Conservation (phyloP, 768 basidiomycete species). For the Amanita pseudoporphyria region DNA sequence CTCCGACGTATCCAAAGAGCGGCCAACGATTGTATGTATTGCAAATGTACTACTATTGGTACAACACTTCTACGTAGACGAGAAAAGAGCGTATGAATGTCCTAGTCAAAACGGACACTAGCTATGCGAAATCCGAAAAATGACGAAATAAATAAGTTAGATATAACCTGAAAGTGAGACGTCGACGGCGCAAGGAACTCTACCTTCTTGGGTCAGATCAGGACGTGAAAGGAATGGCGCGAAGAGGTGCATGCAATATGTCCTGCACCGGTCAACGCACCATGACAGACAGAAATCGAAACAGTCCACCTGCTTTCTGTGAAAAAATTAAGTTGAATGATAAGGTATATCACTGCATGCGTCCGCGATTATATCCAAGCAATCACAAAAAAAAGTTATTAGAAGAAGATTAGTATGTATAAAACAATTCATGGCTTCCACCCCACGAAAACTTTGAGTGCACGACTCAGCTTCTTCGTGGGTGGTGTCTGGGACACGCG, state of each 20-base stretch:
- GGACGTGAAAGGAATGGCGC: constrained; percentile 6
- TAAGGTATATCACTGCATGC: too few species aligned
- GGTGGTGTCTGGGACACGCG: constrained; percentile 16
- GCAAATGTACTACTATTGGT: neutral
- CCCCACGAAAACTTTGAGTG: constrained; percentile 44
- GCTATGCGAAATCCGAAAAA: neutral
- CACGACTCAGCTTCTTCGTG: constrained; percentile 38
- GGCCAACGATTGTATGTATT: neutral
- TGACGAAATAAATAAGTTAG: neutral
- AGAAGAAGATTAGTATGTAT: neutral
- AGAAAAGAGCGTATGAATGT: neutral
- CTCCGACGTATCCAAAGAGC: neutral
- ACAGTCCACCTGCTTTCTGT: neutral
- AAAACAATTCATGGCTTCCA: constrained; percentile 33
- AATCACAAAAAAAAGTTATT: neutral
- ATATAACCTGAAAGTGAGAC: neutral
- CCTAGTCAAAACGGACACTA: neutral
- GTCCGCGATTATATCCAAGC: too few species aligned
- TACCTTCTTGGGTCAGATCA: constrained; percentile 7
- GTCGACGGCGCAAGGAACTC: constrained; percentile 7
- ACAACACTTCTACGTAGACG: neutral
- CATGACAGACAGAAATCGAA: neutral
- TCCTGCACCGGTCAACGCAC: neutral
- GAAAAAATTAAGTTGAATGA: neutral
- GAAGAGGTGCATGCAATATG: constrained; percentile 10